Percentiles rank a stretch among this genome's conserved stretches.
Evolutionary conservation across 768 basidiomycete species (phyloP).

Genomic region (Chalciporus chontae): DNA sequence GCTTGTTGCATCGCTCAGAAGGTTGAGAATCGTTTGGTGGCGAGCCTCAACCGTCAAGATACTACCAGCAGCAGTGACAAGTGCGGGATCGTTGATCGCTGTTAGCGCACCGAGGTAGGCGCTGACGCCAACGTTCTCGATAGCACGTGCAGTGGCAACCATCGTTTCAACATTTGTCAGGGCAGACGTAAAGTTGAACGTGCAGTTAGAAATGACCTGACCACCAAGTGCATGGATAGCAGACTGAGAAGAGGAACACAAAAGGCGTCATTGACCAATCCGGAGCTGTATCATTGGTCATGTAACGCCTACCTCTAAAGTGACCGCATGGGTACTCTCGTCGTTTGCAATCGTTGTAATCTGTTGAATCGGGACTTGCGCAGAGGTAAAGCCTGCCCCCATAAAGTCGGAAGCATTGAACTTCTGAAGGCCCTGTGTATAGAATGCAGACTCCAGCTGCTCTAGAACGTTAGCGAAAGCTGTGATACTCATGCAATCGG

Average conservation of each 20-base stretch:
- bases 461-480: constrained; percentile 78
- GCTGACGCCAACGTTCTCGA: constrained; percentile 72
- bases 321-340: constrained; percentile 55
- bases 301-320: constrained; percentile 45
- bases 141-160: constrained; percentile 65
- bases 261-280: background rate
- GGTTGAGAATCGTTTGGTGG: constrained; percentile 74
- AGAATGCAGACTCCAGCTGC: constrained; percentile 68
- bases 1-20: constrained; percentile 52
- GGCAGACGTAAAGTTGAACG: constrained; percentile 63
- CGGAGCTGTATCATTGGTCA: no score
- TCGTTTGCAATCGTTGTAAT: constrained; percentile 58
- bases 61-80: constrained; percentile 64
- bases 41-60: constrained; percentile 83
- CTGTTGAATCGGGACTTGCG: constrained; percentile 55
- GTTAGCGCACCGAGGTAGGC: constrained; percentile 76
- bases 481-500: constrained; percentile 23
- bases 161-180: constrained; percentile 67
- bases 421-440: constrained; percentile 58
- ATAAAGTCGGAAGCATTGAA: constrained; percentile 64
- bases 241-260: constrained; percentile 26
- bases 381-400: constrained; percentile 58
- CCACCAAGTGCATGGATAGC: constrained; percentile 54
- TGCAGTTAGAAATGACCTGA: constrained; percentile 52
- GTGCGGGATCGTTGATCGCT: constrained; percentile 54